phyloP scores from a whole-genome alignment of 1,284 basidiomycete genomes.

The Pyrrhoderma lamaoense region DNA sequence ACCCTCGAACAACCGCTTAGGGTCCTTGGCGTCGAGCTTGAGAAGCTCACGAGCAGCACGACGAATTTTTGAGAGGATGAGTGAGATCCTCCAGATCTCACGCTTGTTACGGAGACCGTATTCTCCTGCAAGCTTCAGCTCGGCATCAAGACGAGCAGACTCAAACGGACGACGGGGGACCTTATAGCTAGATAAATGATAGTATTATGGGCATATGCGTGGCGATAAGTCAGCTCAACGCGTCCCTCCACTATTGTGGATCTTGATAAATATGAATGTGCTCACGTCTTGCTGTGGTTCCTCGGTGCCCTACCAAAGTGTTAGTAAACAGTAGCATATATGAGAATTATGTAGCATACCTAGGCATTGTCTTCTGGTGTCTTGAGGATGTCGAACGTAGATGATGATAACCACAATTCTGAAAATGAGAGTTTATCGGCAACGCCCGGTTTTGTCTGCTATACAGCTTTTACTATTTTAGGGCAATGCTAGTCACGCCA shows the following conservation, averaged over 20 bases:
- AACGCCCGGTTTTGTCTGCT: constrained; percentile 5
- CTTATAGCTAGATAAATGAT: constrained; percentile 70
- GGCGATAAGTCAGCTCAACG: constrained; percentile 54
- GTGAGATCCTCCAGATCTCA: constrained; percentile 99
- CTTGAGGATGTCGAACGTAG: constrained; percentile 36
- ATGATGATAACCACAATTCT: constrained; percentile 1
- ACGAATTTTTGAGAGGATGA: constrained; percentile 98
- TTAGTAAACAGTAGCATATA: constrained; percentile 30
- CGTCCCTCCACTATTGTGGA: constrained; percentile 61
- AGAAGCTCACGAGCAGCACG: constrained; percentile 99
- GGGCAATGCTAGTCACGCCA: neutral
- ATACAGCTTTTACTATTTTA: constrained; percentile 16
- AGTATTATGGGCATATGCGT: constrained; percentile 41
- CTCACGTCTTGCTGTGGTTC: constrained; percentile 89
- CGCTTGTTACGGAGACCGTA: constrained; percentile 99
- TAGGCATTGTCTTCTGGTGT: constrained; percentile 58
- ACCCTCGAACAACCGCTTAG: constrained; percentile 99
- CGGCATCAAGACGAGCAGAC: constrained; percentile 97
- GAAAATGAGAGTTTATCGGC: neutral
- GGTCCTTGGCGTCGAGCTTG: constrained; percentile 99
- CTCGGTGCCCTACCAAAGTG: constrained; percentile 63
- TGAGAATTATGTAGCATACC: constrained; percentile 40
- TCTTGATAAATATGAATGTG: constrained; percentile 45
- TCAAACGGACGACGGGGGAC: constrained; percentile 97
- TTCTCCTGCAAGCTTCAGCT: constrained; percentile 99